Evolutionary conservation across 1,284 basidiomycete species (phyloP), one percentile per base, ranked within the genome.

Genomic region (Dichomitus squalens): DNA sequence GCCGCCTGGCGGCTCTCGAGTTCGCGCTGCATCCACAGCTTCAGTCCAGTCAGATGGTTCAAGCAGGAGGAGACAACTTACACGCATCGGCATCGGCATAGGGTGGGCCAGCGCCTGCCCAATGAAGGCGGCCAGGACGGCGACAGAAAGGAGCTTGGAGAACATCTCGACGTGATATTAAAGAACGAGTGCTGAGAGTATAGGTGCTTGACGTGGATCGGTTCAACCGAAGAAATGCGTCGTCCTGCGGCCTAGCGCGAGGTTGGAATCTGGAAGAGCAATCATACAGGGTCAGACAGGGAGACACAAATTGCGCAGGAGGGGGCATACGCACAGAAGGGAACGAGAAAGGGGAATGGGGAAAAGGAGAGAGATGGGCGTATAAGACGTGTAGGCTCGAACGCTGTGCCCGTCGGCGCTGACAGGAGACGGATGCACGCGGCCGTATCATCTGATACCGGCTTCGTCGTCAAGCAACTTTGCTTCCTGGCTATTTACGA

Each of bases 81-180:
- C 74, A 29, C 70, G 70, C 59, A 79, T 67, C 25, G 73, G 72
- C 69, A 72, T 68, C 18, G 80, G 78, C 60, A 83, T 67, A 21
- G 84, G 82, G 5, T 63, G 61, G 27, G 82, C 80, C 50, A 75
- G 60, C 27, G 72, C 79, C 69, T 80, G 78, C 64, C 77, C 73
- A 59, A 78, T 73, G 64, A 83, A 72, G 64, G 78, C 66, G 55
- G 80, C 65, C 46, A 76, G 72, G 57, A 85, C 59, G 39, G 77
- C 64, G 48, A 76, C 70, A 64, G 80, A 59, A 57, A 80, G 49
- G 57, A 76, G 65, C 60, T 74, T 70, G 60, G 71, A 59, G 60
- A 82, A 75, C 82, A 85, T 84, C 66, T 65, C 73, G 71, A 55
- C 52, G 52, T 49, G 53, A 55, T 53, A 39, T n/a, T 40, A 41